phyloP scores from a whole-genome alignment of 768 basidiomycete genomes.

The Mrakia frigida region DNA sequence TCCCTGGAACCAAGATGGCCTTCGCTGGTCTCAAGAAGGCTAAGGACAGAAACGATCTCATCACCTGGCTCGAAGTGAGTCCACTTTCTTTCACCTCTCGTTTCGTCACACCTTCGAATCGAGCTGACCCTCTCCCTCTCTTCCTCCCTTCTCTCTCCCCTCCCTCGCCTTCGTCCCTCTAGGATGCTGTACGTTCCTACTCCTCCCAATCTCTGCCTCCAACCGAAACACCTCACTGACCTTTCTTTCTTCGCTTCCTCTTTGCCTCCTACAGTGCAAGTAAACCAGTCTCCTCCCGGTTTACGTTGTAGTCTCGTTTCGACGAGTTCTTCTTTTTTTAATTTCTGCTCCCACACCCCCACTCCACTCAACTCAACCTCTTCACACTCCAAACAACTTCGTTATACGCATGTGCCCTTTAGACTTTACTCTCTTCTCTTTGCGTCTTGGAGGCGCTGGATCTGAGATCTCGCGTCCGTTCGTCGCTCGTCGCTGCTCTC shows the following conservation, averaged over 20 bases:
- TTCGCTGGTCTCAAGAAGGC: constrained; percentile 74
- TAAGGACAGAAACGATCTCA: constrained; percentile 91
- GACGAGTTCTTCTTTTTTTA: background rate
- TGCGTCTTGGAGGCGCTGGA: too few species aligned
- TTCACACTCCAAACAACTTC: background rate
- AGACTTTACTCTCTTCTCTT: background rate
- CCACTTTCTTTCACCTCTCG: background rate
- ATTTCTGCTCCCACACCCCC: background rate
- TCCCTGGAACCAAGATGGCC: constrained; percentile 87
- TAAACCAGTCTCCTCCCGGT: background rate
- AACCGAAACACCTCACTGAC: background rate
- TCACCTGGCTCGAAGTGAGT: constrained; percentile 59
- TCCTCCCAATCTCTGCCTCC: background rate
- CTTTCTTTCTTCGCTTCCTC: background rate
- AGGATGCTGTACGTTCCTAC: constrained; percentile 46
- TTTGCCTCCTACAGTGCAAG: background rate
- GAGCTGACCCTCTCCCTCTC: background rate
- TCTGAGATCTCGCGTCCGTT: too few species aligned
- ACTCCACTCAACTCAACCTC: background rate
- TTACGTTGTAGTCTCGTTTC: background rate
- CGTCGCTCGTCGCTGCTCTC: too few species aligned
- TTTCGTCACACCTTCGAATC: background rate
- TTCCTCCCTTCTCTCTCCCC: background rate
- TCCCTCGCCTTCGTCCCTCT: background rate
- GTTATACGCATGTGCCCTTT: background rate